Conservation (phyloP, 139 green algal species). For the Closterium sp. region DNA sequence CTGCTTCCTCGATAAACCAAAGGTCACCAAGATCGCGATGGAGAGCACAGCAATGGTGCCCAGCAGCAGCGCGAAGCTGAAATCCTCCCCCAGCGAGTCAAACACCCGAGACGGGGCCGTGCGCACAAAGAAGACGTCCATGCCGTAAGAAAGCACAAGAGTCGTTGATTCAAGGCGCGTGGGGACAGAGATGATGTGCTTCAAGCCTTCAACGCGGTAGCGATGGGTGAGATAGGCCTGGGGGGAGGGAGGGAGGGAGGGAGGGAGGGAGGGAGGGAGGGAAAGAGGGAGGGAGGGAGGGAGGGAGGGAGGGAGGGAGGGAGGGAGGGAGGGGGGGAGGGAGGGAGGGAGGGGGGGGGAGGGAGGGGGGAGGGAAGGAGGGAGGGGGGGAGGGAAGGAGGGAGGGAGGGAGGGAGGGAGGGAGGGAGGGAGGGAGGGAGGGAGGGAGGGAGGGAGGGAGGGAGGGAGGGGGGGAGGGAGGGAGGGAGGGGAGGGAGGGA, state of each 20-base stretch:
- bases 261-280: not conserved
- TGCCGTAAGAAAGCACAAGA: conserved; percentile 68
- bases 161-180: conserved; percentile 78
- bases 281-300: conserved; percentile 9
- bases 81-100: conserved; percentile 87
- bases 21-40: conserved; percentile 56
- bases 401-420: too few relatives aligned
- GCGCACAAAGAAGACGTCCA: conserved; percentile 80
- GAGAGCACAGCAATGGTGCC: conserved; percentile 68
- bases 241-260: not conserved
- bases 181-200: conserved; percentile 55
- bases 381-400: too few relatives aligned
- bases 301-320: too few relatives aligned
- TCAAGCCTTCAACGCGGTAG: conserved; percentile 44
- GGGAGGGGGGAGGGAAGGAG: too few relatives aligned
- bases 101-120: conserved; percentile 76
- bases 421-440: too few relatives aligned
- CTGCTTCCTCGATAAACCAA: conserved; percentile 44
- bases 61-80: conserved; percentile 84
- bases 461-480: too few relatives aligned
- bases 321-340: too few relatives aligned
- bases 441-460: too few relatives aligned
- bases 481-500: too few relatives aligned
- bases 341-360: too few relatives aligned
- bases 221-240: conserved; percentile 47